Percentiles rank a stretch among this genome's conserved stretches.
phyloP scores from a whole-genome alignment of 2,329 filamentous ascomycete genomes.

The Trichoderma koningii region DNA sequence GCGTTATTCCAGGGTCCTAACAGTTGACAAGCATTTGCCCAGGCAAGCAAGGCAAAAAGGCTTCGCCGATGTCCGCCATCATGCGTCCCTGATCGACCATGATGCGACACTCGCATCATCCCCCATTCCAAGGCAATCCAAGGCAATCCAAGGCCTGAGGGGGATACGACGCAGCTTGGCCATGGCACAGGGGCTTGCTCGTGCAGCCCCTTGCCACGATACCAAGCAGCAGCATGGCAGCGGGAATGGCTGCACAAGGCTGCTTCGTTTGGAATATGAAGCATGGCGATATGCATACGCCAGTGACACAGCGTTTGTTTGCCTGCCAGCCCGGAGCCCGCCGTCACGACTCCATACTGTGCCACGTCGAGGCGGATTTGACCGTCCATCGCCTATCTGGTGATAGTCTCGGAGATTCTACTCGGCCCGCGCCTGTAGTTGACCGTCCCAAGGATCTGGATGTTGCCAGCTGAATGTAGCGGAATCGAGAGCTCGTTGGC shows the following conservation, averaged over 20 bases:
- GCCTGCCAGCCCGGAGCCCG: background rate
- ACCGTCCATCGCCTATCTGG: slow-evolving; percentile 25
- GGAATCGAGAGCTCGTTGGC: slow-evolving; percentile 2
- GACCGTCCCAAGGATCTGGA: slow-evolving; percentile 24
- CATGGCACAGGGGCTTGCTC: background rate
- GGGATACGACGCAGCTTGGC: background rate
- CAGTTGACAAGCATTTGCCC: background rate
- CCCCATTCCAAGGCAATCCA: background rate
- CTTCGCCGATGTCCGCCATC: background rate
- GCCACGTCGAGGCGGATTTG: slow-evolving; percentile 13
- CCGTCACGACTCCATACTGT: slow-evolving; percentile 14
- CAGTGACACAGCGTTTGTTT: slow-evolving; percentile 12
- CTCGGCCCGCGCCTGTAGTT: slow-evolving; percentile 20
- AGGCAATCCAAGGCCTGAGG: background rate
- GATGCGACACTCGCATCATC: slow-evolving; percentile 2
- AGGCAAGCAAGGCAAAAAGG: background rate
- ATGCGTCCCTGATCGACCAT: background rate
- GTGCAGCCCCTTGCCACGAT: slow-evolving; percentile 4
- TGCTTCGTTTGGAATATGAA: background rate
- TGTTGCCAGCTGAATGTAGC: slow-evolving; percentile 22
- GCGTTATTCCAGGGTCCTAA: background rate
- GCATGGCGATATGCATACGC: slow-evolving; percentile 14
- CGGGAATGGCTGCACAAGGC: background rate
- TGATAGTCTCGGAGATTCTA: slow-evolving; percentile 25
- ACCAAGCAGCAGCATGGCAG: slow-evolving; percentile 2